A percentile compares a stretch with the other conserved stretches of the same genome.
These are phyloP conservation scores for Sutorius australiensis DNA, from an alignment of 768 basidiomycete genomes.

Conservation along the genomic window DNA sequence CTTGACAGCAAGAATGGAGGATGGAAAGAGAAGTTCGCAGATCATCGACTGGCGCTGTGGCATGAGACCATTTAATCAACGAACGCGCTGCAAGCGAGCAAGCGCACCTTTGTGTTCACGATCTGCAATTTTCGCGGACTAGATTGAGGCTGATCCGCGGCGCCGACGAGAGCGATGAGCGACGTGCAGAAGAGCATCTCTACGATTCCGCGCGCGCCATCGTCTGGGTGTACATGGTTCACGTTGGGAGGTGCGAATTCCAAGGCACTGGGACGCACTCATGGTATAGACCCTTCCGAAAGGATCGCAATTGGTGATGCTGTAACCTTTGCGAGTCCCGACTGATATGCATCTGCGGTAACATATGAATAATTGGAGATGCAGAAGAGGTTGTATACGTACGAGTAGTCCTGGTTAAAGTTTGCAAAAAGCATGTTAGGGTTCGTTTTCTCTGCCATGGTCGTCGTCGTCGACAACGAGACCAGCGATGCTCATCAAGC, in stretches of 20 bases:
- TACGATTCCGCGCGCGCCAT: slow-evolving; percentile 92
- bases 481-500: background rate
- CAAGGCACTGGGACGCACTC: slow-evolving; percentile 56
- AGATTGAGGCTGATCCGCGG: slow-evolving; percentile 86
- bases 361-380: slow-evolving; percentile 1
- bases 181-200: slow-evolving; percentile 99
- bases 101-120: slow-evolving; percentile 91
- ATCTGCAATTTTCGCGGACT: slow-evolving; percentile 95
- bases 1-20: slow-evolving; percentile 95
- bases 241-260: background rate
- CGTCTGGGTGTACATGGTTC: slow-evolving; percentile 48
- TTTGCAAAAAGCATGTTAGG: slow-evolving; percentile 78
- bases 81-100: background rate
- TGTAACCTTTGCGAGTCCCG: slow-evolving; percentile 93
- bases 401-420: slow-evolving; percentile 99
- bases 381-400: slow-evolving; percentile 22
- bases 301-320: slow-evolving; percentile 97
- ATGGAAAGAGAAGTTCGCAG: slow-evolving; percentile 96
- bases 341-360: slow-evolving; percentile 77
- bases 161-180: slow-evolving; percentile 93
- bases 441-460: slow-evolving; percentile 39
- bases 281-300: slow-evolving; percentile 94
- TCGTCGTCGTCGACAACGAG: slow-evolving; percentile 8
- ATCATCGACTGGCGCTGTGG: slow-evolving; percentile 93
- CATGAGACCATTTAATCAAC: background rate